phyloP scores from a whole-genome alignment of 768 basidiomycete species.

The Pleurotus salmoneostramineus region DNA sequence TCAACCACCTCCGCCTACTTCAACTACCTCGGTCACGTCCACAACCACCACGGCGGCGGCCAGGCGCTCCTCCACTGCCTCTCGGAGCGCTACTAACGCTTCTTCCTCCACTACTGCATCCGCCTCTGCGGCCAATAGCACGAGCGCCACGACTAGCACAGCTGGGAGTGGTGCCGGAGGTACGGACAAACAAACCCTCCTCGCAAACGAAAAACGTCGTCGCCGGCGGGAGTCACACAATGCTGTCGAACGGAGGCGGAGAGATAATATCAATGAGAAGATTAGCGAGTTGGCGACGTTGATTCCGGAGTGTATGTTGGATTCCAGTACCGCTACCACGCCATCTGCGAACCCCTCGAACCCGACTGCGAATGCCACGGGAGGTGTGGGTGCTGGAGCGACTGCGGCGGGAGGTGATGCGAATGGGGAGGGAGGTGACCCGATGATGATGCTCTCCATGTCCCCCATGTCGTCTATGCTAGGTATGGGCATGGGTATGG shows the following conservation, averaged over 20 bases:
- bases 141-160: constrained; percentile 2
- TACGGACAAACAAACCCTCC: constrained; percentile 46
- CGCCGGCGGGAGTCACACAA: constrained; percentile 86
- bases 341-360: not conserved
- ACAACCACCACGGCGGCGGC: no score
- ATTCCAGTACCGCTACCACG: constrained; percentile 36
- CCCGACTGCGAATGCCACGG: not conserved
- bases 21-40: no score
- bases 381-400: no score
- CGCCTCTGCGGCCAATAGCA: constrained; percentile 1
- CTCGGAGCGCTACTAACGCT: not conserved
- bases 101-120: not conserved
- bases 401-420: not conserved
- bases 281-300: constrained; percentile 87
- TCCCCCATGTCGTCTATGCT: constrained; percentile 1
- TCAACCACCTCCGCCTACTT: no score
- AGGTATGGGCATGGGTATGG: not conserved
- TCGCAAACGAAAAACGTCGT: constrained; percentile 81
- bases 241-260: constrained; percentile 80
- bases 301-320: constrained; percentile 83
- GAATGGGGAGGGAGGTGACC: not conserved
- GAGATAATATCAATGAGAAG: constrained; percentile 96
- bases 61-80: not conserved
- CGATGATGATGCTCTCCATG: not conserved
- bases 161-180: not conserved